Evolutionary conservation across 2,329 filamentous ascomycete genomes (phyloP).

Genomic region (Exserohilum turcica): DNA sequence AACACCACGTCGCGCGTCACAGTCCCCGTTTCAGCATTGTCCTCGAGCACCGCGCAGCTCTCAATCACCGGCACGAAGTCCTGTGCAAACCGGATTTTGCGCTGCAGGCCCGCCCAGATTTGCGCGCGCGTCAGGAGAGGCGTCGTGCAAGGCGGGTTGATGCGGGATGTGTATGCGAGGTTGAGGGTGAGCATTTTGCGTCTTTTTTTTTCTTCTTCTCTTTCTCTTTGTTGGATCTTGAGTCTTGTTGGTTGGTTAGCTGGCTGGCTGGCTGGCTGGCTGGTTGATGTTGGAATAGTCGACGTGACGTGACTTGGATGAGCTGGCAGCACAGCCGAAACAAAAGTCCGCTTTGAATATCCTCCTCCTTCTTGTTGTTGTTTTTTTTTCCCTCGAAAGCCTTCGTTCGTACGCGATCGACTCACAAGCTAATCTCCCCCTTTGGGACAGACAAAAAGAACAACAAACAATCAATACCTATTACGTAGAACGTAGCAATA

Average conservation of each 20-base stretch:
- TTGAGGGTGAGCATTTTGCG: conserved; percentile 48
- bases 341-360: too few relatives aligned
- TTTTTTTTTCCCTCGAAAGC: too few relatives aligned
- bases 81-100: conserved; percentile 53
- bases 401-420: too few relatives aligned
- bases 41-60: conserved; percentile 49
- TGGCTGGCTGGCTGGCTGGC: too few relatives aligned
- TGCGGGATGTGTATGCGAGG: conserved; percentile 50
- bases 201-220: background rate
- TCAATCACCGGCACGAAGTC: conserved; percentile 54
- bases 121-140: conserved; percentile 47
- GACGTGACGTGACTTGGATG: too few relatives aligned
- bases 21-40: conserved; percentile 40
- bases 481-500: too few relatives aligned
- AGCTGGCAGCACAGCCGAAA: too few relatives aligned
- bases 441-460: too few relatives aligned
- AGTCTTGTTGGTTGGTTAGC: background rate
- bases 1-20: conserved; percentile 50
- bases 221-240: background rate
- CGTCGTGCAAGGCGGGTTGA: conserved; percentile 50
- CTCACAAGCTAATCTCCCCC: too few relatives aligned
- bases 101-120: conserved; percentile 53
- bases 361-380: too few relatives aligned
- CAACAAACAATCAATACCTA: too few relatives aligned
- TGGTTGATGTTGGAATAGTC: too few relatives aligned